Base-by-base conservation (phyloP, 495 filamentous ascomycete genomes). In the Aspergillus cavernicola region DNA sequence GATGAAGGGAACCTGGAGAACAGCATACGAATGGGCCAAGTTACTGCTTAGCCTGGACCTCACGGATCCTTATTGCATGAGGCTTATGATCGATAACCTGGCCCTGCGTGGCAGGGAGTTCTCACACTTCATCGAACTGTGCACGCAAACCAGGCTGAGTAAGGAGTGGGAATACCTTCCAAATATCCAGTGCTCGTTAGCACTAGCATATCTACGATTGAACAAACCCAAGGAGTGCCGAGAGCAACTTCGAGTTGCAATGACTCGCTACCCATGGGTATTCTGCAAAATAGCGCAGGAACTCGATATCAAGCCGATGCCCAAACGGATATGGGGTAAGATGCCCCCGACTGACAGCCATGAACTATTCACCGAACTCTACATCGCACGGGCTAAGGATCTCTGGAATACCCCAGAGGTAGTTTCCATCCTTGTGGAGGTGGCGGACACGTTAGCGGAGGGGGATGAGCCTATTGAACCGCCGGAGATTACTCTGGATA, bases 1-100 rank as follows among this genome's bases (percentile, higher is more conserved):
- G 9, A 85, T 88, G 79, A 90, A 93, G 60, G 90, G 92, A n/a
- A 96, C 92, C 12, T 95, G 88, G 78, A 80, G 90, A 24, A 97
- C 93, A 1, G 88, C 89, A 0, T 85, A 90, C 40, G 95, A 97
- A 67, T 99, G 92, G 90, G 80, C 86, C 6, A 96, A 95, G 67
- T 70, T 97, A 8, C 67, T 96, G 8, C 73, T 96, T 1, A 81
- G 84, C 53, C 67, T 99, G 44, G 82, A 88, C 58, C 83, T 83
- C n/a, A 74, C 68, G 0, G 93, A 99, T 66, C 92, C 91, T 2
- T 96, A 96, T 59, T 86, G 80, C 52, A 79, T 96, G 52, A 77
- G 79, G 37, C 77, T 93, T 16, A 67, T 87, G 52, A 79, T 96
- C 52, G 93, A 97, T 63, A 85, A 91, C 54, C 75, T 95, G 16